Percentiles rank a stretch among this genome's conserved stretches.
phyloP scores from a whole-genome alignment of 257 asterid species.

The Catharanthus roseus region DNA sequence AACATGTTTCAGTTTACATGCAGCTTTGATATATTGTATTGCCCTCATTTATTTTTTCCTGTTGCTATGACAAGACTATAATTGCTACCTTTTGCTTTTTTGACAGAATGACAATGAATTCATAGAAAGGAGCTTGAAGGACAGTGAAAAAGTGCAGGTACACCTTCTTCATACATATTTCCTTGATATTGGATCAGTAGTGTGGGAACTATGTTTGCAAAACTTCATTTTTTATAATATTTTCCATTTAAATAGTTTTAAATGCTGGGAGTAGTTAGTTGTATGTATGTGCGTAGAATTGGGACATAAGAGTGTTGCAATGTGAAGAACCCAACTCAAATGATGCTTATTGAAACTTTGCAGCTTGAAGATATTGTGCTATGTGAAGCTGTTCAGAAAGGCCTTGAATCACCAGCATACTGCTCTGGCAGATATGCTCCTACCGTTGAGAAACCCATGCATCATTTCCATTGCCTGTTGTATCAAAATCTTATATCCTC shows the following conservation, averaged over 20 bases:
- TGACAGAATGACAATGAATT: slow-evolving; percentile 46
- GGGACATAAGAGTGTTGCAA: too few species aligned
- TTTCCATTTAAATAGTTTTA: too few species aligned
- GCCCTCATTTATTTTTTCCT: too few species aligned
- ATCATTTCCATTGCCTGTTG: slow-evolving; percentile 68
- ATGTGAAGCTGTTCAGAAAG: slow-evolving; percentile 63
- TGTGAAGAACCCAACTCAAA: too few species aligned
- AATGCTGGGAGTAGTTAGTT: too few species aligned
- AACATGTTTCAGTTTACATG: neutral
- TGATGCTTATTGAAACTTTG: neutral
- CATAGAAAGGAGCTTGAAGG: slow-evolving; percentile 48
- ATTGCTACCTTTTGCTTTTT: neutral
- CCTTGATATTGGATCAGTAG: neutral
- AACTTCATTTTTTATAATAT: too few species aligned
- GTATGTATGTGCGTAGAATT: too few species aligned
- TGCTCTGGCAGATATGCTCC: slow-evolving; percentile 64
- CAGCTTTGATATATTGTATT: neutral
- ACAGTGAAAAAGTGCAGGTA: slow-evolving; percentile 82
- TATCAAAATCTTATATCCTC: slow-evolving; percentile 30
- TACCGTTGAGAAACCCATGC: slow-evolving; percentile 78
- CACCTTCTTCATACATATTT: neutral
- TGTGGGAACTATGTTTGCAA: neutral
- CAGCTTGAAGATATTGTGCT: slow-evolving; percentile 63
- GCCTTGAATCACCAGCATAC: slow-evolving; percentile 75
- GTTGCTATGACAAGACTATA: neutral